Percentiles rank a stretch among this genome's conserved stretches.
Evolutionary conservation across 2,329 filamentous ascomycete species (phyloP).

Genomic region (Phyllosticta capitalensis): DNA sequence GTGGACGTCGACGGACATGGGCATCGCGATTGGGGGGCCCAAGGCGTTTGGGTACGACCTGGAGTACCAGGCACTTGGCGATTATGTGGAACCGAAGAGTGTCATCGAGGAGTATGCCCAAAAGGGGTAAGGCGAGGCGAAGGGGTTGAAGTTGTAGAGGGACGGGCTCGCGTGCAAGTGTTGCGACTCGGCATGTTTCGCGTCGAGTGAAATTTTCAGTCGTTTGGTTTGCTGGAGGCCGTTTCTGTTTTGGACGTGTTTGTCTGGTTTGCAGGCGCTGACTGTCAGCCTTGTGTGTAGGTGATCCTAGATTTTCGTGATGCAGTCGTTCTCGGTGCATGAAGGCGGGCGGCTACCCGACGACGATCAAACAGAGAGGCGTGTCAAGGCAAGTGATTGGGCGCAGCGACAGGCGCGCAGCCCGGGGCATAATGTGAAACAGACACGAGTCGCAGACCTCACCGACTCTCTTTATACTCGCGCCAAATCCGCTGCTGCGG

Average conservation of each 20-base stretch:
- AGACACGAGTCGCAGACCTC: not conserved
- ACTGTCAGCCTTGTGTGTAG: no score
- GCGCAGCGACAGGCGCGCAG: no score
- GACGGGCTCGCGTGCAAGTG: not conserved
- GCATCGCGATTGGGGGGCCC: slow-evolving; percentile 6
- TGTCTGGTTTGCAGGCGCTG: no score
- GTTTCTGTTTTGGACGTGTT: no score
- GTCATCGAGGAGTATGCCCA: slow-evolving; percentile 6
- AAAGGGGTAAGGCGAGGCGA: not conserved
- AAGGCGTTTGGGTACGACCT: slow-evolving; percentile 11
- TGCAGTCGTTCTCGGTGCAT: no score
- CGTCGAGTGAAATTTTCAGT: no score
- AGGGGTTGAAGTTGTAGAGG: no score
- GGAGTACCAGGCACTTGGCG: slow-evolving; percentile 5
- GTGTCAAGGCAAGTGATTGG: not conserved
- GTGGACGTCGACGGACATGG: slow-evolving; percentile 5
- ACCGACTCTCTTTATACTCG: not conserved
- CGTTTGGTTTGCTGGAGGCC: no score
- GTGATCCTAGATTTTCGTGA: no score
- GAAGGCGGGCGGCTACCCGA: not conserved
- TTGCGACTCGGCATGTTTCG: not conserved
- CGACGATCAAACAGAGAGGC: not conserved
- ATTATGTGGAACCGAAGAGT: slow-evolving; percentile 10
- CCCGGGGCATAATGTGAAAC: not conserved
- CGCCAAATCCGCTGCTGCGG: not conserved